Evolutionary conservation across 225 moss, liverwort and hornwort genomes (phyloP).

Genomic region (Thuidium tamariscinum): DNA sequence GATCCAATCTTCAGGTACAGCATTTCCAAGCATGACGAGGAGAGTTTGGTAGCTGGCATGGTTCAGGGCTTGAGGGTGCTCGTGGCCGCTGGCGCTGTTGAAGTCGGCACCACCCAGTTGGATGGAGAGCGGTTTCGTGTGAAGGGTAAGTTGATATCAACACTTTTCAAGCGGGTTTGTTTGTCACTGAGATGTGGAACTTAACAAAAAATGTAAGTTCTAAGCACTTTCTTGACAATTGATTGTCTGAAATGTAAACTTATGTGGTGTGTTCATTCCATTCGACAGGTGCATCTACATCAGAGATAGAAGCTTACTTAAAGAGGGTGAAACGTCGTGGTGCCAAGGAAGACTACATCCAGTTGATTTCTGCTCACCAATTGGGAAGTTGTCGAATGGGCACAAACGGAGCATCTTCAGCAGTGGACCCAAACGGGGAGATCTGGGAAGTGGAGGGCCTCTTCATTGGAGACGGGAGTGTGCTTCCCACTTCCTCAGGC

Average conservation of each 20-base stretch:
- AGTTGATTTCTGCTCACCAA: slow-evolving; percentile 70
- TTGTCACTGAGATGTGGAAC: not conserved
- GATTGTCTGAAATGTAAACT: not conserved
- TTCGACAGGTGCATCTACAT: slow-evolving; percentile 1
- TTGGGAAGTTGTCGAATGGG: slow-evolving; percentile 91
- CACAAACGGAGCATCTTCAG: slow-evolving; percentile 13
- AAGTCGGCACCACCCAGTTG: slow-evolving; percentile 59
- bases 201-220: not conserved
- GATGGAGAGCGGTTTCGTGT: slow-evolving; percentile 41
- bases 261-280: not conserved
- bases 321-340: slow-evolving; percentile 11
- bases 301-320: slow-evolving; percentile 36
- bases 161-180: not conserved
- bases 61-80: slow-evolving; percentile 48
- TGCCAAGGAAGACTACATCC: slow-evolving; percentile 6
- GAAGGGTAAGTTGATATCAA: not conserved
- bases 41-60: slow-evolving; percentile 22
- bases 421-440: slow-evolving; percentile 56
- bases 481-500: slow-evolving; percentile 72
- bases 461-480: slow-evolving; percentile 78
- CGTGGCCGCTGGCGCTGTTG: slow-evolving; percentile 71
- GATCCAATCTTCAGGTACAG: slow-evolving; percentile 9
- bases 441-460: slow-evolving; percentile 72
- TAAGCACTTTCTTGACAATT: not conserved
- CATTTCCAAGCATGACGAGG: slow-evolving; percentile 31